Evolutionary conservation across 495 filamentous ascomycete species (phyloP).

Genomic region (Neurospora africana): DNA sequence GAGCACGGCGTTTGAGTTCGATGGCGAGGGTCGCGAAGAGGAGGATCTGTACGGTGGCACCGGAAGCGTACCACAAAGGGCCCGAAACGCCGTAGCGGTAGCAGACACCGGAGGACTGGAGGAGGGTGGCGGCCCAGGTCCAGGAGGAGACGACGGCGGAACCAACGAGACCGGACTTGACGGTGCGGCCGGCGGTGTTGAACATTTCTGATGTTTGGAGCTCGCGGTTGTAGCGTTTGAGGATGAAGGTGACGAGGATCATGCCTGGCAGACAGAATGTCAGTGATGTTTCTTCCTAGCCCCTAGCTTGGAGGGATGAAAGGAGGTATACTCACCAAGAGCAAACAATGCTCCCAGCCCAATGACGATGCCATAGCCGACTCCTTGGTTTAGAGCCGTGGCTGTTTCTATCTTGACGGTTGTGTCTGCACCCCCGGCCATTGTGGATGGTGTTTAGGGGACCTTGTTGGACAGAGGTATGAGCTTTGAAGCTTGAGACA

Average conservation of each 20-base stretch:
- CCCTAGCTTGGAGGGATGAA: neutral
- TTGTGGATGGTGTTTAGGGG: neutral
- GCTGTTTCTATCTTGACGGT: constrained; percentile 7
- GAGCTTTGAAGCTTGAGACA: neutral
- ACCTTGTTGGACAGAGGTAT: neutral
- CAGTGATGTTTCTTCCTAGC: neutral
- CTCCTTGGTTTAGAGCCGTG: constrained; percentile 56
- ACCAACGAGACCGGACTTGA: constrained; percentile 90
- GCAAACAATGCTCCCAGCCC: constrained; percentile 70
- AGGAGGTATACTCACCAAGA: constrained; percentile 43
- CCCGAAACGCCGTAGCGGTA: constrained; percentile 90
- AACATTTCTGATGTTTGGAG: constrained; percentile 97
- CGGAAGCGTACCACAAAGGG: constrained; percentile 77
- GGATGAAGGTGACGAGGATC: constrained; percentile 63
- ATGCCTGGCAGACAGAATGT: constrained; percentile 14
- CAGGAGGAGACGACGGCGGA: constrained; percentile 91
- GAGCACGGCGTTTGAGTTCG: constrained; percentile 78
- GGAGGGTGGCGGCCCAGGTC: constrained; percentile 82
- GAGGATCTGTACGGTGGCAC: constrained; percentile 64
- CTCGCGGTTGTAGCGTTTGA: constrained; percentile 85
- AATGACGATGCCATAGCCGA: constrained; percentile 77
- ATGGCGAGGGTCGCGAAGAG: constrained; percentile 91
- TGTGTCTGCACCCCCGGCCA: neutral
- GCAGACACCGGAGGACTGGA: constrained; percentile 80
- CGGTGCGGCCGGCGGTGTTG: constrained; percentile 84